Evolutionary conservation across 1,284 basidiomycete species (phyloP), one percentile per base, ranked within the genome.

Genomic region (Albatrellus sp.): DNA sequence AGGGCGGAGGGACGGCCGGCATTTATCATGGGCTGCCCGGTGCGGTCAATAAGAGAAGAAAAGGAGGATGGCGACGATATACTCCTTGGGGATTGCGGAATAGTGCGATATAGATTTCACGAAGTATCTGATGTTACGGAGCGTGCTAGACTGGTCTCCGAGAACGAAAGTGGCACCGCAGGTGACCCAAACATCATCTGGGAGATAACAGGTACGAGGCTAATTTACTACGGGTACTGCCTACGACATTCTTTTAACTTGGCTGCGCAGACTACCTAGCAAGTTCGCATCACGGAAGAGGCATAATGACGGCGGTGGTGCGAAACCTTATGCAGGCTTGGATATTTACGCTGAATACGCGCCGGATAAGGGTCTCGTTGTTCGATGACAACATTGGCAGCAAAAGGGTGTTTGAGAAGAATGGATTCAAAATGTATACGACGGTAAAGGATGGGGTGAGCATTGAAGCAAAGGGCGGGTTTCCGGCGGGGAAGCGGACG

Each of bases 221-320:
- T 8, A 9, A 16, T 19, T 20, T 10, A 33, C 20, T 35, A 47
- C 43, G 2, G 34, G 6, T 19, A 19, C 33, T 14, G 20, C 8
- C 3, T 30, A n/a, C 10, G 16, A 12, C 29, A 31, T 13, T 29
- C 10, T 38, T 4, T 37, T 29, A 38, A 8, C 19, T 28, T 11
- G 1, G 10, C 2, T 19, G 30, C 31, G 13, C 46, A 78, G 77
- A 77, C 56, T 77, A 68, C 50, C 58, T 79, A 38, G 68, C 65
- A 9, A 64, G 73, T 12, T 70, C 68, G 34, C 69, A 80, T 54
- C 80, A 82, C 48, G 67, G 77, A 17, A 65, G 63, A 50, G 80
- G 80, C 0, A 81, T 83, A 50, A 83, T 85, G 80, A 69, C 69
- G 30, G 73, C 72, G 16, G 77, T 68, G 0, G 52, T 83, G 28